Evolutionary conservation across 2,329 filamentous ascomycete species (phyloP), one percentile per base, ranked within the genome.

Genomic region (Botrytis deweyae): DNA sequence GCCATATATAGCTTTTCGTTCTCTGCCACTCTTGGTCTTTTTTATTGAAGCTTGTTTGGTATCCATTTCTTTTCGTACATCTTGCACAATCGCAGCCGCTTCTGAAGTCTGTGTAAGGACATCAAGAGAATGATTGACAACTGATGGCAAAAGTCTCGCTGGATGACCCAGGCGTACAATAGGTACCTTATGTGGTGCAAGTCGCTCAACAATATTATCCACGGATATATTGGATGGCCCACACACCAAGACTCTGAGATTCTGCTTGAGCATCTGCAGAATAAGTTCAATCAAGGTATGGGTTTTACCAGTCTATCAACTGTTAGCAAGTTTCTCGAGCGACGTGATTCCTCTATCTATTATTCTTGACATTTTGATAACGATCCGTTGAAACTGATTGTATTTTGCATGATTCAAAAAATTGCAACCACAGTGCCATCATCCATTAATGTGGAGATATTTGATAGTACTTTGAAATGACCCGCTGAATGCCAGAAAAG

Each of bases 211-310:
- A 74, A 99, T 97, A 80, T 99, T 99, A 87, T 99, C 96, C 1
- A 99, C 96, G 0, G 94, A 96, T 78, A 99, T 95, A 81, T 99
- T 99, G 44, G 94, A 97, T 0, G 96, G 96, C 0, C 95, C 96
- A 79, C 96, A 98, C n/a, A 98, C 95, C 2, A 98, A 87, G 18
- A 98, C 86, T 1, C 94, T 89, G 72, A 91, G 87, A 25, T 90
- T 88, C 38, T 89, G 88, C 80, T 91, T 91, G 72, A 97, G 86
- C 78, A 98, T 85, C 80, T 99, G 96, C n/a, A 97, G 86, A 75
- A 99, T 97, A 20, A 99, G 86, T 82, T 99, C 96, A 74, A 99
- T 95, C 58, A 99, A 84, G 0, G 96, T 98, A 81, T 98, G 95
- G 0, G 96, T 99, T 83, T 99, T 99, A 67, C 96, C 96, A 0